Conservation (phyloP, 202 grass and related monocot genomes). For the Musa balbisiana region DNA sequence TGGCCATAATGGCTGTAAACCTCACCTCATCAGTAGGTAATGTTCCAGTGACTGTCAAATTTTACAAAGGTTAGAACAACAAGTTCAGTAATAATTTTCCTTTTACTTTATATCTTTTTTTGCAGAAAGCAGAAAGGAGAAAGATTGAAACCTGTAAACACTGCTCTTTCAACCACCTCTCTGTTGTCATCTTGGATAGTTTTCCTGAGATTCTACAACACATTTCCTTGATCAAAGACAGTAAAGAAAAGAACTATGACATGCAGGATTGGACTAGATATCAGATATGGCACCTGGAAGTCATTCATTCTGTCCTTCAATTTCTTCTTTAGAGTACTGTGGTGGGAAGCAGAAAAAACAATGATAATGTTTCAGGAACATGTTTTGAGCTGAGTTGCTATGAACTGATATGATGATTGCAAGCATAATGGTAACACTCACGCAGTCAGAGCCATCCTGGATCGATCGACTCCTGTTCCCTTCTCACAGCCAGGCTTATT, state of each 20-base stretch:
- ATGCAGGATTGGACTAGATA: not conserved
- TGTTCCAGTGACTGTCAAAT: conserved; percentile 58
- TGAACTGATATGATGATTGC: not conserved
- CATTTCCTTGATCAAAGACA: not conserved
- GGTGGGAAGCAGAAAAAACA: not conserved
- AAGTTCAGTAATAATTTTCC: no score
- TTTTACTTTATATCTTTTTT: not conserved
- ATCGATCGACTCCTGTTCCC: conserved; percentile 72
- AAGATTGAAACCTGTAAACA: conserved; percentile 49
- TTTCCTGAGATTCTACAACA: conserved; percentile 59
- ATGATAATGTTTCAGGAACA: not conserved
- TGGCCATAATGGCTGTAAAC: not conserved
- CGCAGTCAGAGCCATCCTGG: conserved; percentile 83
- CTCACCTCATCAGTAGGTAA: conserved; percentile 54
- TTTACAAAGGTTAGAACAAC: conserved; percentile 15
- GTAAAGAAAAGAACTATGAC: not conserved
- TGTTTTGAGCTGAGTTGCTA: not conserved
- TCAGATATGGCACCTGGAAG: conserved; percentile 45
- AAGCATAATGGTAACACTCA: conserved; percentile 13
- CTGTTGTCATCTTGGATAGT: conserved; percentile 72
- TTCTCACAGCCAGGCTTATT: conserved; percentile 66
- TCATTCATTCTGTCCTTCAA: conserved; percentile 82
- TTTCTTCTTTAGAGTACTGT: conserved; percentile 71
- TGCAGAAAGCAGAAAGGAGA: not conserved
- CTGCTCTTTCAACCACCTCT: conserved; percentile 58